Percentiles rank a stretch among this genome's conserved stretches.
phyloP scores from a whole-genome alignment of 805 yeast genomes.

The Metschnikowia sp. region DNA sequence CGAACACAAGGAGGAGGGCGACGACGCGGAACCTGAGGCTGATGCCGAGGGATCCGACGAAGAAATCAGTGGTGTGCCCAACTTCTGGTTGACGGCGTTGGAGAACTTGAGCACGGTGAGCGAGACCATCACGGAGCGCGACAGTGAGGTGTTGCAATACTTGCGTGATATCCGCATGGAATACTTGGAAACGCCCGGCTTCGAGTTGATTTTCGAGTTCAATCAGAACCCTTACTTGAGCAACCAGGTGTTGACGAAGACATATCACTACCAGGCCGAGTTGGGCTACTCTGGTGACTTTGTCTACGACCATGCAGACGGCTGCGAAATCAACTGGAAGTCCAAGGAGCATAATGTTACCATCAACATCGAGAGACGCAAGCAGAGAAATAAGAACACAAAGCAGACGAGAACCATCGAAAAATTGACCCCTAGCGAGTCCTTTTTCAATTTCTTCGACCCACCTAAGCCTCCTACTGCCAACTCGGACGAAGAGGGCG shows the following conservation, averaged over 20 bases:
- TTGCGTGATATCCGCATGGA: constrained; percentile 72
- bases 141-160: constrained; percentile 72
- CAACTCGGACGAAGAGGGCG: constrained; percentile 50
- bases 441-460: constrained; percentile 92
- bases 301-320: constrained; percentile 96
- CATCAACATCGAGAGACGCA: constrained; percentile 83
- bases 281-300: constrained; percentile 94
- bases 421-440: constrained; percentile 88
- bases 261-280: constrained; percentile 91
- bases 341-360: constrained; percentile 81
- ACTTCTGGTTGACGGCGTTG: constrained; percentile 95
- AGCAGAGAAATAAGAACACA: constrained; percentile 94
- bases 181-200: constrained; percentile 83
- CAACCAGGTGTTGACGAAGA: constrained; percentile 70
- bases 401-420: constrained; percentile 95
- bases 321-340: constrained; percentile 80
- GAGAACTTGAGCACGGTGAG: constrained; percentile 79
- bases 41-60: constrained; percentile 40
- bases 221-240: constrained; percentile 71
- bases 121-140: constrained; percentile 86
- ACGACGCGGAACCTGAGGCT: constrained; percentile 39
- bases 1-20: constrained; percentile 45
- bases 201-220: constrained; percentile 80
- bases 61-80: constrained; percentile 72
- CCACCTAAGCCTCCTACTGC: constrained; percentile 79